Percentiles rank a stretch among this genome's conserved stretches.
Evolutionary conservation across 2,329 filamentous ascomycete genomes (phyloP).

Genomic region (Verticillium albo-atrum): DNA sequence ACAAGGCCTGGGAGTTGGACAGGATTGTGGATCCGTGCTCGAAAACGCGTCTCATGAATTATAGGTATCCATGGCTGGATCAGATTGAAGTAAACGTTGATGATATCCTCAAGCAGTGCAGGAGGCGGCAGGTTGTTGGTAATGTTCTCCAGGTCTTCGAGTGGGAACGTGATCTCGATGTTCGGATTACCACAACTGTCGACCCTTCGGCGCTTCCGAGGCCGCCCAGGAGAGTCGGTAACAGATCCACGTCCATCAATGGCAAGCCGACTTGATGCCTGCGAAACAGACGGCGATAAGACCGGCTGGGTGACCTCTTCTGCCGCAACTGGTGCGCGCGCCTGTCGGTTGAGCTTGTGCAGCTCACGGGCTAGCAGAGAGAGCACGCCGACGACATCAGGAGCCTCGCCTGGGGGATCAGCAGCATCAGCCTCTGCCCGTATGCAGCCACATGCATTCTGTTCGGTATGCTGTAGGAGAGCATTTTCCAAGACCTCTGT

Average conservation of each 20-base stretch:
- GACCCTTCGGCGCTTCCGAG: slow-evolving; percentile 14
- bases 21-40: slow-evolving; percentile 18
- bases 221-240: slow-evolving; percentile 5
- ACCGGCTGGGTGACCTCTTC: background rate
- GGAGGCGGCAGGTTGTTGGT: slow-evolving; percentile 17
- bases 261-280: background rate
- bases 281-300: slow-evolving; percentile 5
- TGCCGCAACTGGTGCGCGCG: background rate
- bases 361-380: slow-evolving; percentile 14
- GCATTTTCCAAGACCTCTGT: slow-evolving; percentile 11
- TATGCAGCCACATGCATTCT: background rate
- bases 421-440: background rate
- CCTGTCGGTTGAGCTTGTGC: slow-evolving; percentile 11
- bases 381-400: slow-evolving; percentile 12
- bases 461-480: slow-evolving; percentile 4
- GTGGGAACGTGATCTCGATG: slow-evolving; percentile 11
- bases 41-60: slow-evolving; percentile 25
- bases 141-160: slow-evolving; percentile 18
- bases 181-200: slow-evolving; percentile 18
- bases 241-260: slow-evolving; percentile 4
- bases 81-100: slow-evolving; percentile 26
- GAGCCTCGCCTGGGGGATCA: background rate
- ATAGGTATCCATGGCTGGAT: slow-evolving; percentile 37
- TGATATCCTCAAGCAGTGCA: slow-evolving; percentile 12
- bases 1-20: slow-evolving; percentile 19